These are phyloP conservation scores for Xylaria curta DNA, from an alignment of 495 filamentous ascomycete genomes.

Conservation along the genomic window DNA sequence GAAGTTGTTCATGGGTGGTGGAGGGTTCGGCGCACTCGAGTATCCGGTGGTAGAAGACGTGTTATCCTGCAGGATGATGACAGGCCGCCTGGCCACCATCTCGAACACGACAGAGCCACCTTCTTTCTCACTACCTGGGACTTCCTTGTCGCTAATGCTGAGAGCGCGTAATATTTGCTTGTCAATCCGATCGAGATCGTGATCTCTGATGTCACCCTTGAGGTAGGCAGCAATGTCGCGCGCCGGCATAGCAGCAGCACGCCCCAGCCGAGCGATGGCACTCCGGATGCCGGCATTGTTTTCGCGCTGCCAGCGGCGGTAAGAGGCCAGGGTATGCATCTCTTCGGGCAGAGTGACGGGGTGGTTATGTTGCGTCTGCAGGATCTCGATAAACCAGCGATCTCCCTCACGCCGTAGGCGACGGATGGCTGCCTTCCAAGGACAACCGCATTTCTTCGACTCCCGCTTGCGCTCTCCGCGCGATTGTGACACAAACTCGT, in stretches of 20 bases:
- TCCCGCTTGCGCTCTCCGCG: constrained; percentile 40
- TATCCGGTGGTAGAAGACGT: background rate
- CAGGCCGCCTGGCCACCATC: constrained; percentile 33
- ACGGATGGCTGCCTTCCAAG: constrained; percentile 37
- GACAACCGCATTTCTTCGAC: constrained; percentile 38
- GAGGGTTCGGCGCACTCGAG: constrained; percentile 21
- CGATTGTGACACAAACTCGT: constrained; percentile 39
- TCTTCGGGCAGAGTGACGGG: constrained; percentile 35
- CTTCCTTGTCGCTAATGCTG: constrained; percentile 35
- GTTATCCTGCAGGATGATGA: constrained; percentile 37
- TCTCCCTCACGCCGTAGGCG: constrained; percentile 39
- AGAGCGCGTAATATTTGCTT: constrained; percentile 37
- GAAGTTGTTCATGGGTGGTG: constrained; percentile 24
- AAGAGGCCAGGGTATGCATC: constrained; percentile 41
- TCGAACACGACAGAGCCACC: constrained; percentile 32
- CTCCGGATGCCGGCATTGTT: constrained; percentile 39
- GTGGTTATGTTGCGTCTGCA: constrained; percentile 37
- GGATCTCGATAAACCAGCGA: constrained; percentile 38
- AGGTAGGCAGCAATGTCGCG: constrained; percentile 35
- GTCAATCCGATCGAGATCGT: constrained; percentile 36
- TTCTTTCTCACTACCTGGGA: constrained; percentile 19
- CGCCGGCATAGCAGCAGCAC: constrained; percentile 39
- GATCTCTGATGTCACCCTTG: constrained; percentile 34
- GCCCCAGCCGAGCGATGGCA: constrained; percentile 32
- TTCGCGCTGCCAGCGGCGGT: constrained; percentile 41